A percentile compares a stretch with the other conserved stretches of the same genome.
phyloP scores from a whole-genome alignment of 148 eudicot species.

The Pouteria glomerata region DNA sequence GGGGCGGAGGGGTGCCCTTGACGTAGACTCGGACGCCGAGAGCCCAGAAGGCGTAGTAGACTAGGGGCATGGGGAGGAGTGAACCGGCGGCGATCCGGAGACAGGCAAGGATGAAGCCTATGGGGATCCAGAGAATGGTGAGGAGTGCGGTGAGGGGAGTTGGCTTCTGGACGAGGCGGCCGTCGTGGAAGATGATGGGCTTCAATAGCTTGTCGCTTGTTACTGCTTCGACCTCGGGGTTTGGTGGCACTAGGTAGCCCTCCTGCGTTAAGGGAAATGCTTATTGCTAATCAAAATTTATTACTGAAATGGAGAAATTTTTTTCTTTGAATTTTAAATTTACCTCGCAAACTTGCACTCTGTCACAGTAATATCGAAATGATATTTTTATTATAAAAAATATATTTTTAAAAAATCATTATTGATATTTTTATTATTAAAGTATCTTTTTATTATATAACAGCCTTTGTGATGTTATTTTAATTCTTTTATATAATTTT shows the following conservation, averaged over 20 bases:
- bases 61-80: constrained; percentile 36
- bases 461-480: no score
- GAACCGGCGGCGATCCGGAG: constrained; percentile 37
- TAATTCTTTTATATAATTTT: no score
- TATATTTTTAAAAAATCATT: no score
- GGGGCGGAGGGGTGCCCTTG: constrained; percentile 31
- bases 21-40: constrained; percentile 36
- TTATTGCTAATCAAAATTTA: background rate
- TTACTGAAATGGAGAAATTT: no score
- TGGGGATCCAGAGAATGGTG: constrained; percentile 30
- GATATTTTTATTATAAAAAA: no score
- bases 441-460: no score
- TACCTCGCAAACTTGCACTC: no score
- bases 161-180: constrained; percentile 33
- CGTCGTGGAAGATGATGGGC: constrained; percentile 35
- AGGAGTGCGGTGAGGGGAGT: constrained; percentile 25
- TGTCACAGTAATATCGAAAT: no score
- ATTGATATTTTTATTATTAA: no score
- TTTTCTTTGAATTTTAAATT: no score
- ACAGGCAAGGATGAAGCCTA: constrained; percentile 27
- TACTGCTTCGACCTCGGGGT: constrained; percentile 22
- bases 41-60: constrained; percentile 40
- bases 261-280: constrained; percentile 15
- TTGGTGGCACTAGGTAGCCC: constrained; percentile 30
- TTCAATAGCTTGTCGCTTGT: constrained; percentile 27